Base-by-base conservation (phyloP, 2,329 filamentous ascomycete species). In the Diaporthe caulivora region DNA sequence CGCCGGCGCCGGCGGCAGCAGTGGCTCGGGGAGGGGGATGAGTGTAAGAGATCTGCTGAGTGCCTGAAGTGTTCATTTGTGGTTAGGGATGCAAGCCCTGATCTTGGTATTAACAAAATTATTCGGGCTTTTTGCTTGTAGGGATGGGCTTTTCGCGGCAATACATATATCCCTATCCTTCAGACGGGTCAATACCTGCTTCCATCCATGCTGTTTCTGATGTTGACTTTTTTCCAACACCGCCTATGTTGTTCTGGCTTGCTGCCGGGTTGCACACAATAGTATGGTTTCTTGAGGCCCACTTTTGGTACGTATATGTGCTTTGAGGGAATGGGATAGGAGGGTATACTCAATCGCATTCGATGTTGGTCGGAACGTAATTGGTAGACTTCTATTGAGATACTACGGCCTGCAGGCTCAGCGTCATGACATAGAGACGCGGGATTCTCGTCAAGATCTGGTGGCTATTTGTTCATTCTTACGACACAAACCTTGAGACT, bases 31-130 rank as follows among this genome's bases (percentile, higher is more conserved):
- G 13, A 81, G 88, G 67, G 87, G 87, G 0, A 83, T 90, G 81
- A 90, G 88, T 54, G 88, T 90, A 18, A 84, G 84, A 62, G 88
- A 90, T 78, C 78, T 90, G 70, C 79, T 90, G 24, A 90, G 86
- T 75, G 86, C 86, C 24, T 89, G 79, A 87, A n/a, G 15, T 37
- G 4, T 26, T 8, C 21, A 10, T 40, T 40, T 53, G 62, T 37
- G 44, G 18, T 9, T 13, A 7, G 31, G 44, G 21, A 9, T 10
- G 15, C n/a, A n/a, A 17, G 4, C 21, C n/a, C 2, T 26, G 13
- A 3, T 40, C 15, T 13, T 26, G 62, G 11, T 26, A 4, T 29
- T 21, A 1, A 67, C 5, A 15, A 11, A 9, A 7, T 37, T 37
- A 4, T 21, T 13, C 21, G 31, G n/a, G 44, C 62, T 31, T 67